Evolutionary conservation across 2,329 filamentous ascomycete species (phyloP), one percentile per base, ranked within the genome.

Genomic region (Sporothrix variecibatus): DNA sequence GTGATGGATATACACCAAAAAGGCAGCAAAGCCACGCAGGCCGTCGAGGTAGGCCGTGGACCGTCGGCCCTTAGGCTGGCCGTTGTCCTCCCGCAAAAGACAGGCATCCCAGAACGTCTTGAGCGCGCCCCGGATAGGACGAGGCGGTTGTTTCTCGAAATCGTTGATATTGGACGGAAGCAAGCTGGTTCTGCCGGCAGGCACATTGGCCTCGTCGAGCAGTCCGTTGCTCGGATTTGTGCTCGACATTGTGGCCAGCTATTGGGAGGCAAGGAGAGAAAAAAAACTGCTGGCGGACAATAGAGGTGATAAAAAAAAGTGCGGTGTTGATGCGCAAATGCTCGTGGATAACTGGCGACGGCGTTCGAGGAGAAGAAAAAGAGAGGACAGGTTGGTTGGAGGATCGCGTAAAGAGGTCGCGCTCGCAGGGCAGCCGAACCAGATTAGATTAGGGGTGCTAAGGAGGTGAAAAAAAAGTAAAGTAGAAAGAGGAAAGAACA

Each of bases 1-100:
- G 79, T 91, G 89, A 72, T 90, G 88, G 77, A 86, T 84, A 80
- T 92, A 92, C 17, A 93, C 91, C 38, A 92, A 79, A 40, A 93
- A 84, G 2, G 91, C 89, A 4, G 90, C 90, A 75, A 92, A 91
- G 3, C 91, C 91, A 78, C 91, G 83, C 17, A 93, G 82, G 17
- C 91, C 91, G 77, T 93, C 91, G 26, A 91, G 84, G 77, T 88
- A 90, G n/a, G 89, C 88, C 5, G 89, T 91, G 23, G 83, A 82
- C 7, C 86, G 82, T 17, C 86, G 80, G 85, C 73, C 40, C 81
- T 83, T 28, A 85, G 82, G n/a, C 79, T 12, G 11, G 62, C 34
- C 31, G 9, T 40, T 12, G n/a, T 12, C 23, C 4, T 64, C 60
- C 31, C 6, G n/a, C n/a, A 67, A 38, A 9, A 15, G 11, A 40